Evolutionary conservation across 2,329 filamentous ascomycete species (phyloP).

Genomic region (Fusarium subglutinans): DNA sequence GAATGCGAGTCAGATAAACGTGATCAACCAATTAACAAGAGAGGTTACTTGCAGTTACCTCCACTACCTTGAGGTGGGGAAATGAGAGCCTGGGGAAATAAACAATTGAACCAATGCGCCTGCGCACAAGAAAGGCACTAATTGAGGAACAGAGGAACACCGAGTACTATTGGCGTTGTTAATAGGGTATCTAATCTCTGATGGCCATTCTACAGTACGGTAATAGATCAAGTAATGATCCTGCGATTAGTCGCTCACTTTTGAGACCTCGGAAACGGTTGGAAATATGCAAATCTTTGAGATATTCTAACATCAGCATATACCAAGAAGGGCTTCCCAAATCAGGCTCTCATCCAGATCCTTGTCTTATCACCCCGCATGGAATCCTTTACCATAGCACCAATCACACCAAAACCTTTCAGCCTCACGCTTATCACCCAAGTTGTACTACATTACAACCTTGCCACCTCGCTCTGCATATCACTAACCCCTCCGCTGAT

Average conservation of each 20-base stretch:
- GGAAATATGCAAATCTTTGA: background rate
- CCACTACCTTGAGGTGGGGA: no score
- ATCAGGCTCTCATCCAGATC: background rate
- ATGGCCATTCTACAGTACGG: background rate
- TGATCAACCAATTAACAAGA: no score
- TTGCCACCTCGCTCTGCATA: background rate
- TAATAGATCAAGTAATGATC: fast-evolving
- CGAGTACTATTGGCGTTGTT: no score
- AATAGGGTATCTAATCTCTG: background rate
- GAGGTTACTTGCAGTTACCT: no score
- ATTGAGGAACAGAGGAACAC: no score
- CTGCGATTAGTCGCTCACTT: background rate
- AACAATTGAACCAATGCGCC: no score
- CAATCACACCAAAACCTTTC: background rate
- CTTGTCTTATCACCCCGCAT: background rate
- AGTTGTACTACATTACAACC: background rate
- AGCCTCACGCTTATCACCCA: background rate
- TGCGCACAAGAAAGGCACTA: no score
- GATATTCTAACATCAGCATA: no score
- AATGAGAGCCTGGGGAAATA: no score
- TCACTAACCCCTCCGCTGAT: background rate
- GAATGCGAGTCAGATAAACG: no score
- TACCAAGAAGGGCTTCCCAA: fast-evolving
- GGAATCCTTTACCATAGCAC: background rate
- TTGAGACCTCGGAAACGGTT: background rate